Percentiles rank a stretch among this genome's conserved stretches.
Evolutionary conservation across 106 monocot species (phyloP).

Genomic region (Dactylorhiza incarnata): DNA sequence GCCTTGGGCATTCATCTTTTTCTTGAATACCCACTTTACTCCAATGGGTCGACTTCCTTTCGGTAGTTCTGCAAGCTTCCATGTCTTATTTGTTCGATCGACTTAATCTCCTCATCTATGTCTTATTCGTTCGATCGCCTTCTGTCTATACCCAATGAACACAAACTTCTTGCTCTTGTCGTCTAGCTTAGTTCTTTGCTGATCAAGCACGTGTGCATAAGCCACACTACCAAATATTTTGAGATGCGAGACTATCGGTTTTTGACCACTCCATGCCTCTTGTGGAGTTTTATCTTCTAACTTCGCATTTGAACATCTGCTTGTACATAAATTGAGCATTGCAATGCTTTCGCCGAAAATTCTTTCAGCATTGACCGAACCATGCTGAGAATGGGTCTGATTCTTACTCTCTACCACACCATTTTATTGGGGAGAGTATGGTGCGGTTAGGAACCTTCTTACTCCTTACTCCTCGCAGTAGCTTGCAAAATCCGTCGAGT

Average conservation of each 20-base stretch:
- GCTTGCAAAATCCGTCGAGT: background rate
- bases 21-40: too few species aligned
- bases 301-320: background rate
- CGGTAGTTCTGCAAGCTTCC: background rate
- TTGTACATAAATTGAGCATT: background rate
- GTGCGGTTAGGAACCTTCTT: background rate
- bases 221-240: background rate
- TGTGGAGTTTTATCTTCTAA: background rate
- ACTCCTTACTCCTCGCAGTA: background rate
- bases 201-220: background rate
- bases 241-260: background rate
- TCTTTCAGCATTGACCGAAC: background rate
- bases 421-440: background rate
- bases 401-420: background rate
- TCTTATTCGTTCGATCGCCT: background rate
- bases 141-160: background rate
- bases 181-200: background rate
- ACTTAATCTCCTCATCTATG: constrained; percentile 2
- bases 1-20: too few species aligned
- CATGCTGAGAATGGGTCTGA: too few species aligned
- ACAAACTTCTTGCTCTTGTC: background rate
- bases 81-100: background rate
- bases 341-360: background rate
- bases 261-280: background rate
- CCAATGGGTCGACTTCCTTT: background rate